Percentiles rank a stretch among this genome's conserved stretches.
Evolutionary conservation across 2,329 filamentous ascomycete genomes (phyloP).

Genomic region (Trichoderma aggressivum): DNA sequence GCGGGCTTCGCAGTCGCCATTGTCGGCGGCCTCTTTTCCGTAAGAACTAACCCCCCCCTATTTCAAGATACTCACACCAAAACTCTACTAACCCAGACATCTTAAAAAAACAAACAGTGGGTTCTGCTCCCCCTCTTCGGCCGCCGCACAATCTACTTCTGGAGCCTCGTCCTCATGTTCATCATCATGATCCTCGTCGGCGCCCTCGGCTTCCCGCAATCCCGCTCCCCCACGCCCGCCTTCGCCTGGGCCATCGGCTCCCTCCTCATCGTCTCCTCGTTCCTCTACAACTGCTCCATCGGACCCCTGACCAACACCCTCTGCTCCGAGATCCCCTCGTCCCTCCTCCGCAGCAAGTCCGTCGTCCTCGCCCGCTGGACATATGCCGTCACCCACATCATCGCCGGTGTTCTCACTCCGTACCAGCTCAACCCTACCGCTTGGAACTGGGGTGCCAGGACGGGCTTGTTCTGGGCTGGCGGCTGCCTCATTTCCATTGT

Average conservation of each 20-base stretch:
- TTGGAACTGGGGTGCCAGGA: conserved; percentile 47
- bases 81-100: no score
- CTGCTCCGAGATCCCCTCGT: conserved; percentile 51
- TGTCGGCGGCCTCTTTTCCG: conserved; percentile 40
- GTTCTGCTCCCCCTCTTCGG: conserved; percentile 41
- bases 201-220: conserved; percentile 28
- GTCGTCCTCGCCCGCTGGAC: conserved; percentile 47
- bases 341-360: conserved; percentile 52
- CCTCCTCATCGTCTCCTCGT: conserved; percentile 50
- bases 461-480: conserved; percentile 46
- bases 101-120: no score
- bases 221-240: background rate
- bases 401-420: conserved; percentile 47
- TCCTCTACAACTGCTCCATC: conserved; percentile 52
- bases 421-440: conserved; percentile 45
- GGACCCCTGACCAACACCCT: conserved; percentile 53
- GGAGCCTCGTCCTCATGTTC: conserved; percentile 41
- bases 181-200: conserved; percentile 41
- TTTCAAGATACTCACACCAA: background rate
- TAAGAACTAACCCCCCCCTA: background rate
- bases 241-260: conserved; percentile 44
- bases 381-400: conserved; percentile 46
- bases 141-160: conserved; percentile 43
- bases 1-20: conserved; percentile 36
- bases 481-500: conserved; percentile 46